Conservation (phyloP, 2,329 filamentous ascomycete genomes). For the Colletotrichum sp. region DNA sequence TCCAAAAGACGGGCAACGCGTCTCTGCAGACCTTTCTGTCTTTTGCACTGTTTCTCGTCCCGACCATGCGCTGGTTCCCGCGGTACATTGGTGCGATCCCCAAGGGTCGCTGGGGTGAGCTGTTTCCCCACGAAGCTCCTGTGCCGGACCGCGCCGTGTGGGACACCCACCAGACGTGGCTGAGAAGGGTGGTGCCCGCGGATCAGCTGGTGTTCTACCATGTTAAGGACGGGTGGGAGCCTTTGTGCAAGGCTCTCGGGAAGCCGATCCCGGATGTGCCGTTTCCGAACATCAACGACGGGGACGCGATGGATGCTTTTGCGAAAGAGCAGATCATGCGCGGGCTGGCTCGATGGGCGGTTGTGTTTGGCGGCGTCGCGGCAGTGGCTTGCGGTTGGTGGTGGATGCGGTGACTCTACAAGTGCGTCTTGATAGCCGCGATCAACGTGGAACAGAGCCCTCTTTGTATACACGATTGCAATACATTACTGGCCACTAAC, state of each 20-base stretch:
- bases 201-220: conserved; percentile 30
- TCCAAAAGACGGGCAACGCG: conserved; percentile 3
- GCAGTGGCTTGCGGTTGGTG: background rate
- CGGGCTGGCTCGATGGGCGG: background rate
- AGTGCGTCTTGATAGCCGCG: background rate
- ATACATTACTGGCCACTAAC: background rate
- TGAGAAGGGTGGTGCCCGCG: conserved; percentile 23
- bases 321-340: background rate
- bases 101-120: background rate
- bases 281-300: conserved; percentile 32
- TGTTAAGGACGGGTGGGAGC: conserved; percentile 35
- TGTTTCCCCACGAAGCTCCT: background rate
- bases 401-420: background rate
- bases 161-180: background rate
- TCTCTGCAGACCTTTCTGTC: conserved; percentile 21
- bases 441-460: background rate
- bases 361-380: background rate
- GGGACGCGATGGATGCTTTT: conserved; percentile 13
- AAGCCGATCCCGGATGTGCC: conserved; percentile 31
- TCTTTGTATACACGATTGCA: background rate
- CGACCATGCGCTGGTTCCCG: conserved; percentile 21
- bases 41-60: conserved; percentile 21
- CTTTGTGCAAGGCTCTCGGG: conserved; percentile 34
- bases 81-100: conserved; percentile 12
- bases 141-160: background rate